Base-by-base conservation (phyloP, 257 asterid species). In the Cordia subcordata region DNA sequence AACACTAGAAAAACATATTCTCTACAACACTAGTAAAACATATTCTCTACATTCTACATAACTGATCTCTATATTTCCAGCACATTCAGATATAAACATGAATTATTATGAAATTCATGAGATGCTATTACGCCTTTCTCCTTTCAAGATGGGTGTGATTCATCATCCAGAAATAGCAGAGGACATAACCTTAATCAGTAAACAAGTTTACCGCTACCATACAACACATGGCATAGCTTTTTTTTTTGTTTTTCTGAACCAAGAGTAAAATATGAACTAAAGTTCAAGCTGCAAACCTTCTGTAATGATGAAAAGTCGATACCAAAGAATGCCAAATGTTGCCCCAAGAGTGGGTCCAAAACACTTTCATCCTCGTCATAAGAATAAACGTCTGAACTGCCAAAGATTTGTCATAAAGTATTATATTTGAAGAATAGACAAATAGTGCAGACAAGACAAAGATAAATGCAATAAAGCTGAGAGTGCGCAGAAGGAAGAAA, bases 321-420 rank as follows among this genome's bases (percentile, higher is more conserved):
- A 60, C 99, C 99, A 72, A 93, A 93, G 73, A 86, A 96, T 19
- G 82, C 94, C 61, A 93, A 78, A 85, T 93, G 99, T 60, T 85
- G 84, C 23, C 96, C 97, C 60, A 93, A 85, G 69, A 89, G 92
- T 72, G 99, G 99, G 75, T 93, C 99, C 58, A 73, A 42, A 65
- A 93, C 88, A 78, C 95, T 80, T 58, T 77, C 94, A 83, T 93
- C 99, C 83, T 93, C 99, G 65, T 84, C 85, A 67, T 93, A 93
- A 71, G 99, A 93, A 79, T 60, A 89, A 83, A 93, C 97, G 59
- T 93, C 99, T 93, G 99, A 89, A 83, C 95, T 89, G 97, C 94
- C 97, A 85, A n/a, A 80, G 82, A 75, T 72, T 81, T 82, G 83
- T 69, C 72, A 64, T 49, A 72, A 83, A 77, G 82, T 69, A 85